These are phyloP conservation scores for Colletotrichum sidae DNA, from an alignment of 2,329 filamentous ascomycete species.

Conservation along the genomic window DNA sequence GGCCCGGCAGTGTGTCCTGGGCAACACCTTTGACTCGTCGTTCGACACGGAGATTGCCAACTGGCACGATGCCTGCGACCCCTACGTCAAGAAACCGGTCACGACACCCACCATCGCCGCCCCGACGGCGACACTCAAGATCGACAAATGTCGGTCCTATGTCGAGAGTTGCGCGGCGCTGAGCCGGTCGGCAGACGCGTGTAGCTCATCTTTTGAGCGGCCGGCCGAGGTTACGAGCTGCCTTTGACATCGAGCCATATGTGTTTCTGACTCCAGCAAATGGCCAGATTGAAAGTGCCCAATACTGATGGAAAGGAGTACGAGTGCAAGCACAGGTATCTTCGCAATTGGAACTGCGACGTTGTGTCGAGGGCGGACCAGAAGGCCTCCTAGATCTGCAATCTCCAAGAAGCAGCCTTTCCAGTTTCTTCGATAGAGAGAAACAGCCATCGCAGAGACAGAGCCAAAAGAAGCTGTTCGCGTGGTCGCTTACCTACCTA, in stretches of 20 bases:
- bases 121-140: slow-evolving; percentile 15
- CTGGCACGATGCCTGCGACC: slow-evolving; percentile 20
- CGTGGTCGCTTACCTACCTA: too few relatives aligned
- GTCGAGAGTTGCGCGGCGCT: slow-evolving; percentile 17
- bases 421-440: too few relatives aligned
- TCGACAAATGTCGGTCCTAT: neutral
- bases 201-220: neutral
- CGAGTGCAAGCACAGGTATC: too few relatives aligned
- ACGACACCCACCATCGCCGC: slow-evolving; percentile 4
- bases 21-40: slow-evolving; percentile 9
- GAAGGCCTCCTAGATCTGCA: too few relatives aligned
- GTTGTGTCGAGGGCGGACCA: too few relatives aligned
- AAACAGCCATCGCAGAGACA: too few relatives aligned
- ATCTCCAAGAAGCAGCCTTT: too few relatives aligned
- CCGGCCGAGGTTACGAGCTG: slow-evolving; percentile 20
- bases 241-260: neutral
- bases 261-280: too few relatives aligned
- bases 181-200: slow-evolving; percentile 3
- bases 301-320: too few relatives aligned
- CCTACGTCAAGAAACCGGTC: neutral
- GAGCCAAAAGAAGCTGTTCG: too few relatives aligned
- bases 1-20: slow-evolving; percentile 3
- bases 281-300: too few relatives aligned
- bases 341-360: too few relatives aligned
- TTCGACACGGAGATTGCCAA: slow-evolving; percentile 9